Base-by-base conservation (phyloP, 352 stramenopile genomes). In the Globisporangium radiosum region DNA sequence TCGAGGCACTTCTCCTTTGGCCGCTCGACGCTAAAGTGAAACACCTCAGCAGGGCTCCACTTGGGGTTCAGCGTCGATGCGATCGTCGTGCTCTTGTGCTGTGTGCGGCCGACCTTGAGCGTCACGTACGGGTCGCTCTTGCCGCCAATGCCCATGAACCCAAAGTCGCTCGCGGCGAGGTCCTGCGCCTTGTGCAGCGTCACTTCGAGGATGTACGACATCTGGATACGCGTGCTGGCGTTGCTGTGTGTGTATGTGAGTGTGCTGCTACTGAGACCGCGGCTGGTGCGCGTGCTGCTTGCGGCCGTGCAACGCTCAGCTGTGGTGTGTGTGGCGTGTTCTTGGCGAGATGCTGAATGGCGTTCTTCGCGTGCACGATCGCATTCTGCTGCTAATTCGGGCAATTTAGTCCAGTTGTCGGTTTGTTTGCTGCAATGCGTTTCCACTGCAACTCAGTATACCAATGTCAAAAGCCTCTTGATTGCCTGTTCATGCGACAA, bases 81-180 rank as follows among this genome's bases (percentile, higher is more conserved):
- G 36, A 87, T 57, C 10, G 80, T 73, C 40, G 76, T 81, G 56
- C 70, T 85, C 66, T 83, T 85, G 40, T 82, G 65, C 19, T 60
- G 60, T 54, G 73, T 55, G 38, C 56, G 48, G 55, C 65, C 78
- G 37, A 88, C 54, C 50, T 87, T 82, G 58, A 90, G 75, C 36
- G 78, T 66, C 52, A 90, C 76, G 66, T 90, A 90, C 63, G 80
- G 80, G 68, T 90, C 80, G 59, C 77, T 88, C 66, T 90, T 88
- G 59, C 80, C 80, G 51, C 75, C 77, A n/a, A 90, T 76, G 36
- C 75, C 78, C 61, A 88, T 68, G 68, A 90, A 83, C 13, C 73
- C 72, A 19, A 85, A 86, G 64, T 88, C 78, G 54, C 71, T 80
- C 43, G 73, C 74, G 9, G 74, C 60, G 39, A 88, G 59, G 60